Conservation (phyloP, 306 rosid genomes). For the Begonia fuchsioides region DNA sequence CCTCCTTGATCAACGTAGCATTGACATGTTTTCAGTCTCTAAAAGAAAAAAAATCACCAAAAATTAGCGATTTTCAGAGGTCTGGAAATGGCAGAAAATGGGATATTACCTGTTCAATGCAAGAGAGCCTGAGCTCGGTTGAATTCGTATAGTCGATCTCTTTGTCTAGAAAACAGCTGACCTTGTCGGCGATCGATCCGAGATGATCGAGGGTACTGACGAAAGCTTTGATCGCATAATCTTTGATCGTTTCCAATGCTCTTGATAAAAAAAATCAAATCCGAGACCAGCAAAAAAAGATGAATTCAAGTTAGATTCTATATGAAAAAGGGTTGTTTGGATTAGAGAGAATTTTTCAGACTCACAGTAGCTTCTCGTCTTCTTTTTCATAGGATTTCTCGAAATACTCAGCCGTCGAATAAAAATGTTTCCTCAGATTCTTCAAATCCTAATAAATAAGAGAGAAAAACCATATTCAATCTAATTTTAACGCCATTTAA, state of each 20-base stretch:
- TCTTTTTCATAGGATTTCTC: slow-evolving; percentile 17
- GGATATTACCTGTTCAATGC: slow-evolving; percentile 21
- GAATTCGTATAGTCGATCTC: slow-evolving; percentile 8
- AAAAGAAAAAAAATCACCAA: background rate
- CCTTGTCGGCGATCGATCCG: slow-evolving; percentile 23
- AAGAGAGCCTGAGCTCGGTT: slow-evolving; percentile 12
- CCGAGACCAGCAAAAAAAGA: background rate
- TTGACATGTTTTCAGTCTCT: slow-evolving; percentile 17
- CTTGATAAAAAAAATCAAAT: slow-evolving; percentile 7
- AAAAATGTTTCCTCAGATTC: slow-evolving; percentile 25
- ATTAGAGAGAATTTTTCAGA: background rate
- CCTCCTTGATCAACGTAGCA: slow-evolving; percentile 7
- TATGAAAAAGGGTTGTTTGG: background rate
- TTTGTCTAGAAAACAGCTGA: slow-evolving; percentile 18
- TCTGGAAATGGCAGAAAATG: background rate
- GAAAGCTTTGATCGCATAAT: slow-evolving; percentile 25
- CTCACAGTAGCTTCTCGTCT: slow-evolving; percentile 22
- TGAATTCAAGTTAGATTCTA: background rate
- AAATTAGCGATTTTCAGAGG: background rate
- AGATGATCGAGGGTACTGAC: slow-evolving; percentile 27
- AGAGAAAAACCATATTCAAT: no score
- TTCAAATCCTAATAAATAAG: slow-evolving; percentile 18
- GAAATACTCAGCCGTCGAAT: slow-evolving; percentile 31
- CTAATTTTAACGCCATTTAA: no score
- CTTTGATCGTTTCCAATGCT: slow-evolving; percentile 25